phyloP scores from a whole-genome alignment of 257 asterid species.

The Fraxinus americana region DNA sequence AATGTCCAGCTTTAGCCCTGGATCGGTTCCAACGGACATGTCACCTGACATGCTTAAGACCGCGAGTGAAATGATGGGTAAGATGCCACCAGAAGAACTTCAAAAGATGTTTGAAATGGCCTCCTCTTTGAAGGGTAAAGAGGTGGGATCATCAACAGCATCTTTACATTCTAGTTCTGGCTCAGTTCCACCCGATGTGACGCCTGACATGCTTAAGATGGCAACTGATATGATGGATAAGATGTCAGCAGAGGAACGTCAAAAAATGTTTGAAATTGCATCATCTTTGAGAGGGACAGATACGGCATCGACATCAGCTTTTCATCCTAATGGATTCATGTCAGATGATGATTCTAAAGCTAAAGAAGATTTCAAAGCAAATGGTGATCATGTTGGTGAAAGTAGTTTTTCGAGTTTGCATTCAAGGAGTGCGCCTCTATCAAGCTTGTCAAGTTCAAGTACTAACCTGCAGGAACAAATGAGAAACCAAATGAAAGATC shows the following conservation, averaged over 20 bases:
- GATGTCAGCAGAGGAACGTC: slow-evolving; percentile 83
- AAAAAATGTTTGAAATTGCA: slow-evolving; percentile 76
- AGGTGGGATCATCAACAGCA: slow-evolving; percentile 45
- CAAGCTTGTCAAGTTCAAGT: slow-evolving; percentile 52
- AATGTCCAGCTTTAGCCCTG: slow-evolving; percentile 50
- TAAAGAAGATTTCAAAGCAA: slow-evolving; percentile 38
- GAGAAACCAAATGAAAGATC: slow-evolving; percentile 96
- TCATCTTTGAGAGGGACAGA: slow-evolving; percentile 70
- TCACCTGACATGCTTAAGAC: slow-evolving; percentile 87
- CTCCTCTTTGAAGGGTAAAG: slow-evolving; percentile 46
- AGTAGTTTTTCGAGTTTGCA: slow-evolving; percentile 47
- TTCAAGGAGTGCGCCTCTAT: slow-evolving; percentile 41
- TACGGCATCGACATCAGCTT: slow-evolving; percentile 42
- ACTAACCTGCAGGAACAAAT: slow-evolving; percentile 89
- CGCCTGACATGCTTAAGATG: slow-evolving; percentile 90
- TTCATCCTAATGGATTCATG: slow-evolving; percentile 37
- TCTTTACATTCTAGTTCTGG: slow-evolving; percentile 41
- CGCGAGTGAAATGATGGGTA: slow-evolving; percentile 87
- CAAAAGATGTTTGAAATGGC: slow-evolving; percentile 80
- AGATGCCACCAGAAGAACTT: slow-evolving; percentile 83
- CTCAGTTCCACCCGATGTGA: slow-evolving; percentile 52
- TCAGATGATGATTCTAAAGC: slow-evolving; percentile 36
- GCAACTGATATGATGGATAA: slow-evolving; percentile 85
- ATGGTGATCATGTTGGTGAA: slow-evolving; percentile 41
- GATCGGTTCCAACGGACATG: slow-evolving; percentile 62